phyloP scores from a whole-genome alignment of 306 rosid species.

The Begonia fuchsioides region DNA sequence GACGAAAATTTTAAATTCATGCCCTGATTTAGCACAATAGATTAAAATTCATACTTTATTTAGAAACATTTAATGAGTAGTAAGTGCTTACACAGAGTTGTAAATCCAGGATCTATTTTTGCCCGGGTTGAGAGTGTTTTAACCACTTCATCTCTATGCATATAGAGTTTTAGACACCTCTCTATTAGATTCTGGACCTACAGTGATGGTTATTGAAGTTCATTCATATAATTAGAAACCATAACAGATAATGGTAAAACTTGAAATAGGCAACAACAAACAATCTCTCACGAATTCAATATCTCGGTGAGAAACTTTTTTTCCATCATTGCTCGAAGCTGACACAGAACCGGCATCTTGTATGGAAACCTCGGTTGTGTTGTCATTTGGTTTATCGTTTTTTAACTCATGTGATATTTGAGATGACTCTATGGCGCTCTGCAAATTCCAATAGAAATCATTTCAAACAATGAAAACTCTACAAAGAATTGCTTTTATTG shows the following conservation, averaged over 20 bases:
- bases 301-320: slow-evolving; percentile 87
- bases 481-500: too few relatives aligned
- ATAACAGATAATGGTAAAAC: too few relatives aligned
- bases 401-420: slow-evolving; percentile 68
- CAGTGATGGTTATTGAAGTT: background rate
- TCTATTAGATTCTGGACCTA: slow-evolving; percentile 95
- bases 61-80: too few relatives aligned
- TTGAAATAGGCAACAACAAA: too few relatives aligned
- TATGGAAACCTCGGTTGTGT: slow-evolving; percentile 60
- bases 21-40: too few relatives aligned
- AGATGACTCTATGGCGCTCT: slow-evolving; percentile 61
- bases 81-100: slow-evolving; percentile 54
- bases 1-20: too few relatives aligned
- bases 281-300: slow-evolving; percentile 55
- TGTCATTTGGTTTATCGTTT: slow-evolving; percentile 50
- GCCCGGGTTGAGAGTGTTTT: slow-evolving; percentile 87
- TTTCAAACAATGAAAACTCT: too few relatives aligned
- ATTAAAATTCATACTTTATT: too few relatives aligned
- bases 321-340: slow-evolving; percentile 68
- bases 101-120: slow-evolving; percentile 97
- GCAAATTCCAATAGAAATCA: slow-evolving; percentile 12
- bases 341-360: slow-evolving; percentile 70
- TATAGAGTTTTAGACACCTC: slow-evolving; percentile 77
- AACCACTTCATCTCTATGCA: slow-evolving; percentile 95
- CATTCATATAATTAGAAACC: too few relatives aligned